Evolutionary conservation across 1,284 basidiomycete genomes (phyloP).

Genomic region (Ceratobasidium sp.): DNA sequence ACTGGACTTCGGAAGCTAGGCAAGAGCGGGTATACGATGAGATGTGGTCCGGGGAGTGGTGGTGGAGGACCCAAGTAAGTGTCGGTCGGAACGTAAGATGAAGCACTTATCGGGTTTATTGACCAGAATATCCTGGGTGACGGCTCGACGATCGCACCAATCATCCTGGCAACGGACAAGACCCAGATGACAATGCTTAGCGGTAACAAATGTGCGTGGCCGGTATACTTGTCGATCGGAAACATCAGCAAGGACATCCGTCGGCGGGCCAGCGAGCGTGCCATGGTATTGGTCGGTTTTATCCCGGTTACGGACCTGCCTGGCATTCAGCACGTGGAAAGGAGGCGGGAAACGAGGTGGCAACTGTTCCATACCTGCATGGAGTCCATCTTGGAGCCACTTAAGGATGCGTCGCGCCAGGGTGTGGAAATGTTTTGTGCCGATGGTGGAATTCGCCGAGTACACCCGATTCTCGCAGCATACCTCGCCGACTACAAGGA

Average conservation of each 20-base stretch:
- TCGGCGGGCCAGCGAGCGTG: background rate
- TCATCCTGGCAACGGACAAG: constrained; percentile 47
- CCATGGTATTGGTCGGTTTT: constrained; percentile 43
- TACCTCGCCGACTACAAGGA: constrained; percentile 55
- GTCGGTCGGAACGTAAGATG: no score
- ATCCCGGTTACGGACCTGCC: background rate
- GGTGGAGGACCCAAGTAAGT: constrained; percentile 47
- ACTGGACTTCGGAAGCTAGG: background rate
- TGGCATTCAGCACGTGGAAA: background rate
- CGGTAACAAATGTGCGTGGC: constrained; percentile 45
- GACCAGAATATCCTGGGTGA: background rate
- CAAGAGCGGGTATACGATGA: constrained; percentile 32
- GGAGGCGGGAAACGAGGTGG: background rate
- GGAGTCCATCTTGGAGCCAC: constrained; percentile 49
- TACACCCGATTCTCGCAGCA: constrained; percentile 54
- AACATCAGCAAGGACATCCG: constrained; percentile 47
- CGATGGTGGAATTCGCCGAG: constrained; percentile 52
- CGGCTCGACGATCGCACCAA: constrained; percentile 38
- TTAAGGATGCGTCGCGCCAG: constrained; percentile 45
- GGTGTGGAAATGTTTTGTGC: constrained; percentile 52
- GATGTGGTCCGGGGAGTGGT: constrained; percentile 46
- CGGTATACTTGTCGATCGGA: constrained; percentile 47
- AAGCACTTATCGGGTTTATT: background rate
- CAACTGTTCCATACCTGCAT: constrained; percentile 53
- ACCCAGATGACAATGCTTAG: constrained; percentile 45